phyloP scores from a whole-genome alignment of 2,329 filamentous ascomycete genomes.

The Reticulascus tulasneorum region DNA sequence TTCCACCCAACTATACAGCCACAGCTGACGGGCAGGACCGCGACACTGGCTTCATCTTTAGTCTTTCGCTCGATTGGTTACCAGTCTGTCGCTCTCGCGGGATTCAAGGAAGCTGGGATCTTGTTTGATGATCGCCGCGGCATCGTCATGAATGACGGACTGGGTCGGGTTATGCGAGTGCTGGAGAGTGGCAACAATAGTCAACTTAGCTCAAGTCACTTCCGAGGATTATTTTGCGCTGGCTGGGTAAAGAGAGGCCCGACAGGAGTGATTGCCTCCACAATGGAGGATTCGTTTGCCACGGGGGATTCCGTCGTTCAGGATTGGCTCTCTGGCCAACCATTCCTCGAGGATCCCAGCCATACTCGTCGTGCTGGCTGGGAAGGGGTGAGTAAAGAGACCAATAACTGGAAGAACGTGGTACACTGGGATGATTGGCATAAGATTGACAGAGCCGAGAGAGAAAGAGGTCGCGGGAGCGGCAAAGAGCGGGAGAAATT shows the following conservation, averaged over 20 bases:
- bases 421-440: slow-evolving; percentile 84
- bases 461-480: slow-evolving; percentile 54
- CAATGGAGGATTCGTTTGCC: slow-evolving; percentile 90
- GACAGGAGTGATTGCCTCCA: slow-evolving; percentile 92
- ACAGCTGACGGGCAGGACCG: slow-evolving; percentile 42
- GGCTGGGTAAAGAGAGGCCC: slow-evolving; percentile 96
- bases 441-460: slow-evolving; percentile 77
- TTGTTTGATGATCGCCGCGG: slow-evolving; percentile 73
- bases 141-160: slow-evolving; percentile 76
- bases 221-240: slow-evolving; percentile 79
- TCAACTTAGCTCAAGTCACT: slow-evolving; percentile 38
- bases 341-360: slow-evolving; percentile 31
- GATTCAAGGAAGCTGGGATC: slow-evolving; percentile 69
- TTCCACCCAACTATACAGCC: slow-evolving; percentile 50
- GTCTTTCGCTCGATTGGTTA: slow-evolving; percentile 97
- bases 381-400: slow-evolving; percentile 67
- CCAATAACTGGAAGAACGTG: slow-evolving; percentile 51
- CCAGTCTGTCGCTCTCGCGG: slow-evolving; percentile 72
- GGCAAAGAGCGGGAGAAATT: slow-evolving; percentile 80
- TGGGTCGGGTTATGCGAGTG: slow-evolving; percentile 62
- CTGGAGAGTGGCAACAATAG: slow-evolving; percentile 22
- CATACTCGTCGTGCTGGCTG: too few relatives aligned
- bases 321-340: slow-evolving; percentile 60
- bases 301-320: slow-evolving; percentile 78
- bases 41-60: slow-evolving; percentile 59